Conservation (phyloP, 2,329 filamentous ascomycete genomes). For the Pestalotiopsis sp. region DNA sequence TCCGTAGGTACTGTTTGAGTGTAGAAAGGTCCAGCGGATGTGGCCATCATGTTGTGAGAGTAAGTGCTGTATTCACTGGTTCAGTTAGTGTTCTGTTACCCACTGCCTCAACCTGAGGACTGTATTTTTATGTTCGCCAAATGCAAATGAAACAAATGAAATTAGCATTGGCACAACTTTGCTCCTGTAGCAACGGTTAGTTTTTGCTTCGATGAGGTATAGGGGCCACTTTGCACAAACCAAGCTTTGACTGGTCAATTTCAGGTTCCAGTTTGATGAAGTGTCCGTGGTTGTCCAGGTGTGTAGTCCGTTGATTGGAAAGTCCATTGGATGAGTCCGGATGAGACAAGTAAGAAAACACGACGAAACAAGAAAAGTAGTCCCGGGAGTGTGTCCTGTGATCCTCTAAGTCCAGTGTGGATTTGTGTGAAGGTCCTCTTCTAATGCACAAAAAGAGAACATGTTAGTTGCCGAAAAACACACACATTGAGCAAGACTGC, state of each 20-base stretch:
- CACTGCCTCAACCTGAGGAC: constrained; percentile 36
- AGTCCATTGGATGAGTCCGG: background rate
- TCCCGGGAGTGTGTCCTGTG: background rate
- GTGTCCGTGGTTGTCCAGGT: background rate
- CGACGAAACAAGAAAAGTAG: background rate
- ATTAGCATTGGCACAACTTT: constrained; percentile 56
- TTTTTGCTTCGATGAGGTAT: constrained; percentile 20
- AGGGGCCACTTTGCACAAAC: constrained; percentile 39
- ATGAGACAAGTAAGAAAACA: background rate
- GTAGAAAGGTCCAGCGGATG: constrained; percentile 56
- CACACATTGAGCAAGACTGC: background rate
- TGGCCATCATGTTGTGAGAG: constrained; percentile 52
- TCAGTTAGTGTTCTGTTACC: constrained; percentile 60
- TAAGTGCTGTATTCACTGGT: constrained; percentile 59
- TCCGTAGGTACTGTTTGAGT: constrained; percentile 63
- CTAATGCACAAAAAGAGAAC: background rate
- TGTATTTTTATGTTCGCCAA: constrained; percentile 27
- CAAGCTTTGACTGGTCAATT: constrained; percentile 22
- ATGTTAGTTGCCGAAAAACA: constrained; percentile 3
- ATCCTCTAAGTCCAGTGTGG: background rate
- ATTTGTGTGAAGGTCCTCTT: background rate
- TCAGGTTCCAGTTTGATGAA: background rate
- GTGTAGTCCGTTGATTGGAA: background rate
- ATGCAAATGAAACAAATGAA: constrained; percentile 34
- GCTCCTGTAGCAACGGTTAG: constrained; percentile 49